Conservation (phyloP, 164 flowering plant species). For the Magnolia changhungtana region DNA sequence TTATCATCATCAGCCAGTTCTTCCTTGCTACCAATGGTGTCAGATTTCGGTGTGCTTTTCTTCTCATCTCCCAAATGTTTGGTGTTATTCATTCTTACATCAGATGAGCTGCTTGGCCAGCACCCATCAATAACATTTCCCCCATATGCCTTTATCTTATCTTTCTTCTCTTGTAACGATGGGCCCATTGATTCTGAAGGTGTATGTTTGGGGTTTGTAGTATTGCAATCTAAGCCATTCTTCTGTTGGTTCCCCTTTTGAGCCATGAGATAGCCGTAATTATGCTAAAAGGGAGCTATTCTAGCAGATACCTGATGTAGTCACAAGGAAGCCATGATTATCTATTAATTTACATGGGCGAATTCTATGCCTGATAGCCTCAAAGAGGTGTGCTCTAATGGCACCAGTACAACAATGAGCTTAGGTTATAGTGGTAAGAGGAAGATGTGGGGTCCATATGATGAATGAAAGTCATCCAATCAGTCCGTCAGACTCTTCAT, state of each 20-base stretch:
- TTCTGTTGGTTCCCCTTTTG: slow-evolving; percentile 61
- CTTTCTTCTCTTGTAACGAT: slow-evolving; percentile 23
- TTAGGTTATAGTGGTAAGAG: too few species aligned
- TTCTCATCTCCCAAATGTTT: slow-evolving; percentile 28
- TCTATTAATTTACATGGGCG: too few species aligned
- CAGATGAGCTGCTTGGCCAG: slow-evolving; percentile 14
- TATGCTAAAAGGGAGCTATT: background rate
- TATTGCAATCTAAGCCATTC: slow-evolving; percentile 45
- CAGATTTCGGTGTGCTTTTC: slow-evolving; percentile 31
- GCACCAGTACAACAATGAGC: too few species aligned
- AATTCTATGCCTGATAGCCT: too few species aligned
- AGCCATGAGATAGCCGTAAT: slow-evolving; percentile 39
- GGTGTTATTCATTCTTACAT: slow-evolving; percentile 12
- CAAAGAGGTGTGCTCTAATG: too few species aligned
- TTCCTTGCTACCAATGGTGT: slow-evolving; percentile 24
- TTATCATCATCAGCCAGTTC: slow-evolving; percentile 26
- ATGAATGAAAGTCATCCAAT: too few species aligned
- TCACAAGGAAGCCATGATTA: background rate
- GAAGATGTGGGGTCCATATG: too few species aligned
- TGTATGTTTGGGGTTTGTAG: slow-evolving; percentile 35
- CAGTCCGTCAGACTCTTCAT: too few species aligned
- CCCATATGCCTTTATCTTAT: slow-evolving; percentile 24
- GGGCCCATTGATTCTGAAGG: slow-evolving; percentile 33
- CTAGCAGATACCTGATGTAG: background rate
- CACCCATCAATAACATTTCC: slow-evolving; percentile 25